These are phyloP conservation scores for Cryptococcus sp. DNA, from an alignment of 1,284 basidiomycete species.

Conservation along the genomic window DNA sequence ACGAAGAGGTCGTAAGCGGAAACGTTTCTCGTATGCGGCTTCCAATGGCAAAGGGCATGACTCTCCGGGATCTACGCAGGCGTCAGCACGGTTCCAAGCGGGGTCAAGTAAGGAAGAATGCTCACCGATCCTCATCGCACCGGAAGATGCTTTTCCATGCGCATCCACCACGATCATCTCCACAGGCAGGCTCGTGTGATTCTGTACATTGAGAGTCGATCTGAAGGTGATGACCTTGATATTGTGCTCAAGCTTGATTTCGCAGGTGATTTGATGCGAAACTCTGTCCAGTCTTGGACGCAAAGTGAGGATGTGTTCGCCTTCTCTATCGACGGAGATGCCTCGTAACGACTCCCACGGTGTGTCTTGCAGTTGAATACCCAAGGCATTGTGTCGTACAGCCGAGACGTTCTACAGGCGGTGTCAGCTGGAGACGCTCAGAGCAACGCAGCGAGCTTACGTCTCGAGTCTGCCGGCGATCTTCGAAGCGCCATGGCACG, in stretches of 20 bases:
- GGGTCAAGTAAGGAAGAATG: constrained; percentile 13
- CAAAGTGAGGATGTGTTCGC: constrained; percentile 85
- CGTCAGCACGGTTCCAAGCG: constrained; percentile 8
- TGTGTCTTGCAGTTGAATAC: constrained; percentile 80
- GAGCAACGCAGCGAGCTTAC: constrained; percentile 54
- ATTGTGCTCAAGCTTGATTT: constrained; percentile 87
- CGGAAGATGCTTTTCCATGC: constrained; percentile 75
- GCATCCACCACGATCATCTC: constrained; percentile 90
- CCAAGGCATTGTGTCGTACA: constrained; percentile 77
- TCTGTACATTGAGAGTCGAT: constrained; percentile 91
- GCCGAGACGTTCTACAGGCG: constrained; percentile 71
- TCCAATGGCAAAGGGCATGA: constrained; percentile 90
- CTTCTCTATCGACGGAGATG: constrained; percentile 91
- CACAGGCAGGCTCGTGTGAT: constrained; percentile 87
- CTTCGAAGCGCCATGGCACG: constrained; percentile 96
- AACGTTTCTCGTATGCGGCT: constrained; percentile 77
- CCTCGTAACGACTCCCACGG: constrained; percentile 88
- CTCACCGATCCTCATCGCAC: constrained; percentile 80
- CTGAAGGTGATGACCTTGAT: constrained; percentile 94
- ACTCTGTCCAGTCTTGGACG: constrained; percentile 77
- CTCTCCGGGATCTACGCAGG: constrained; percentile 69
- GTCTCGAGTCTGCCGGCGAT: constrained; percentile 93
- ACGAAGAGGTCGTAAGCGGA: constrained; percentile 93
- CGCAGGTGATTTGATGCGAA: constrained; percentile 82
- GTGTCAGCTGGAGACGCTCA: constrained; percentile 7